Evolutionary conservation across 2,329 filamentous ascomycete species (phyloP).

Genomic region (Onygena corvina): DNA sequence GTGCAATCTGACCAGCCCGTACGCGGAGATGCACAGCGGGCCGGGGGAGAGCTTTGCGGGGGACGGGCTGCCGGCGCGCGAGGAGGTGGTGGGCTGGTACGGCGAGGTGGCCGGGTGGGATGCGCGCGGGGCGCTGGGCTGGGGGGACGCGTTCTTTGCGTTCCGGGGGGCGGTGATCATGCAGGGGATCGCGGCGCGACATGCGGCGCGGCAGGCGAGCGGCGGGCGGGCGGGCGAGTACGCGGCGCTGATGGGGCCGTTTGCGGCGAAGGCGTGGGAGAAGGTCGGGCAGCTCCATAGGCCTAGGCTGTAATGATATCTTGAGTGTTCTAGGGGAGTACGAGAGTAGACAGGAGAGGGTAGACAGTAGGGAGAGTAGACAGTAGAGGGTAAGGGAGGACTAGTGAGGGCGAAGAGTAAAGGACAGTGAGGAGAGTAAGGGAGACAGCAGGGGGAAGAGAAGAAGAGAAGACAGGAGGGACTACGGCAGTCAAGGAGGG

Average conservation of each 20-base stretch:
- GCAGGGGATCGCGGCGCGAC: slow-evolving; percentile 89
- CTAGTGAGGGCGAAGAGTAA: too few species aligned
- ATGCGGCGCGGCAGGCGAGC: slow-evolving; percentile 76
- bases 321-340: too few species aligned
- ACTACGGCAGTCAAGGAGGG: too few species aligned
- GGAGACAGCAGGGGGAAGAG: too few species aligned
- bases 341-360: too few species aligned
- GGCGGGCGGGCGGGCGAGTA: slow-evolving; percentile 68
- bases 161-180: slow-evolving; percentile 50
- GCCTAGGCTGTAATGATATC: not conserved
- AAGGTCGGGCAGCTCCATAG: slow-evolving; percentile 46
- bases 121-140: slow-evolving; percentile 45
- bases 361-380: too few species aligned
- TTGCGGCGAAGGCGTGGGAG: slow-evolving; percentile 69
- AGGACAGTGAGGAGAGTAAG: too few species aligned
- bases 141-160: slow-evolving; percentile 52
- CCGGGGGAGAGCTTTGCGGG: slow-evolving; percentile 44
- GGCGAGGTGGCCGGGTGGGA: slow-evolving; percentile 58
- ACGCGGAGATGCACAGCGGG: slow-evolving; percentile 27
- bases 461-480: too few species aligned
- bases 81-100: slow-evolving; percentile 56
- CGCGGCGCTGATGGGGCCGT: slow-evolving; percentile 54
- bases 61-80: slow-evolving; percentile 52
- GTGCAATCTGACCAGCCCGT: slow-evolving; percentile 54
- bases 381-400: too few species aligned